Base-by-base conservation (phyloP, 805 yeast genomes). In the Sugiyamaella qingdaonensis region DNA sequence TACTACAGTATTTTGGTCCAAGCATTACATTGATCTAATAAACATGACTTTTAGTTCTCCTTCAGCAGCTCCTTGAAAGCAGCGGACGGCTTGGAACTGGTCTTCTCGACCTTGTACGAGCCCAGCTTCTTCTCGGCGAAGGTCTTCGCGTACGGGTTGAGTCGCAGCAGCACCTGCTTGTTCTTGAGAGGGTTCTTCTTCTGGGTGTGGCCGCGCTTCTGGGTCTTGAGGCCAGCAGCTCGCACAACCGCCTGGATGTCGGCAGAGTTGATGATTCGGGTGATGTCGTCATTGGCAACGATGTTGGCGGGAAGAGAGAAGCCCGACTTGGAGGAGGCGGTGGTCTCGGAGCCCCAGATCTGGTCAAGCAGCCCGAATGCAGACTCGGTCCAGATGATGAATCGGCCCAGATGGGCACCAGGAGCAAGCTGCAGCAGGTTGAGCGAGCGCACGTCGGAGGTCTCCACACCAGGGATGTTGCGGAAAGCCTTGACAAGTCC, bases 321-420 rank as follows among this genome's bases (percentile, higher is more conserved):
- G 75, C 87, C 87, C 67, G 90, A 75, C 84, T 91, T 91, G 64
- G 69, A 65, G 71, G 87, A 72, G 54, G 94, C 83, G 73, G 86
- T 82, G 69, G 91, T 74, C 74, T 86, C 95, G 64, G 96, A 83
- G 76, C 96, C 96, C 94, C 94, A 94, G 82, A 94, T 88, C 64
- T 90, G 80, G 84, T 94, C 99, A 73, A 94, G 84, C 71, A 91
- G 84, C 75, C 91, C 86, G 77, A 94, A 90, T 75, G 99, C 99
- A 75, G 89, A 80, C 82, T 91, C 96, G 73, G 99, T 91, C 99
- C 99, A 94, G 89, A 94, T 89, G 73, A 94, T 86, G 73, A 94
- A 94, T 85, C 99, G 91, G 82, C 99, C 99, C 72, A 94, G 82
- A 84, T 94, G 99, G 74, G 98, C 96, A 86, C 99, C 99, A 78